A percentile compares a stretch with the other conserved stretches of the same genome.
Evolutionary conservation across 2,329 filamentous ascomycete species (phyloP).

Genomic region (Beauveria brongniartii): DNA sequence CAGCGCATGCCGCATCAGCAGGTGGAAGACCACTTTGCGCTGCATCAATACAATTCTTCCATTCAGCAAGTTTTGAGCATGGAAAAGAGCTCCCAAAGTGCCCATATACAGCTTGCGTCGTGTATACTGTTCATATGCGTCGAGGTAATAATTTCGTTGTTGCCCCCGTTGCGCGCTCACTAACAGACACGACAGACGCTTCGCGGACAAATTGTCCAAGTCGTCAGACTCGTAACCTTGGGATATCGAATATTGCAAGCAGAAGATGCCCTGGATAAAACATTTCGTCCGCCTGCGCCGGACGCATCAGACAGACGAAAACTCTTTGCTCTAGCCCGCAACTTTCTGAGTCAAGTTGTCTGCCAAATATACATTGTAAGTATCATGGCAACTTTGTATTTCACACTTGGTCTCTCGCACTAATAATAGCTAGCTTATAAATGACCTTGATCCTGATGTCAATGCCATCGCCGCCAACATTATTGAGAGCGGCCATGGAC

Average conservation of each 20-base stretch:
- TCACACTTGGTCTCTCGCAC: not conserved
- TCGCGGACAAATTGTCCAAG: not conserved
- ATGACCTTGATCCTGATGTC: conserved; percentile 1
- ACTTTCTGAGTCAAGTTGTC: conserved; percentile 8
- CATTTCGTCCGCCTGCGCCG: not conserved
- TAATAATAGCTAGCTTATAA: not conserved
- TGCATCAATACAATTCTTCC: conserved; percentile 10
- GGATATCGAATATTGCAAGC: conserved; percentile 7
- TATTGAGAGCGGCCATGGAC: conserved; percentile 7
- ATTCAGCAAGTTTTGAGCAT: conserved; percentile 1
- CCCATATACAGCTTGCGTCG: conserved; percentile 8
- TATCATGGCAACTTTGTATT: not conserved
- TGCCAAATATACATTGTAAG: conserved; percentile 9
- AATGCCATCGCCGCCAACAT: conserved; percentile 9
- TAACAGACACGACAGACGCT: not conserved
- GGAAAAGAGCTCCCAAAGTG: not conserved
- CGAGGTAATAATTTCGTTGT: not conserved
- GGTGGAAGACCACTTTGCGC: conserved; percentile 3
- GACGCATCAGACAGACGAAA: not conserved
- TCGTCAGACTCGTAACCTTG: conserved; percentile 1
- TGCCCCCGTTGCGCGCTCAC: not conserved
- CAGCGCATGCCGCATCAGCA: not conserved
- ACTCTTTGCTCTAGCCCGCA: conserved; percentile 6
- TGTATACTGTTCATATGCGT: conserved; percentile 12
- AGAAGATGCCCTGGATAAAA: conserved; percentile 4